A percentile compares a stretch with the other conserved stretches of the same genome.
phyloP scores from a whole-genome alignment of 2,329 filamentous ascomycete genomes.

The Raffaelea arxii region DNA sequence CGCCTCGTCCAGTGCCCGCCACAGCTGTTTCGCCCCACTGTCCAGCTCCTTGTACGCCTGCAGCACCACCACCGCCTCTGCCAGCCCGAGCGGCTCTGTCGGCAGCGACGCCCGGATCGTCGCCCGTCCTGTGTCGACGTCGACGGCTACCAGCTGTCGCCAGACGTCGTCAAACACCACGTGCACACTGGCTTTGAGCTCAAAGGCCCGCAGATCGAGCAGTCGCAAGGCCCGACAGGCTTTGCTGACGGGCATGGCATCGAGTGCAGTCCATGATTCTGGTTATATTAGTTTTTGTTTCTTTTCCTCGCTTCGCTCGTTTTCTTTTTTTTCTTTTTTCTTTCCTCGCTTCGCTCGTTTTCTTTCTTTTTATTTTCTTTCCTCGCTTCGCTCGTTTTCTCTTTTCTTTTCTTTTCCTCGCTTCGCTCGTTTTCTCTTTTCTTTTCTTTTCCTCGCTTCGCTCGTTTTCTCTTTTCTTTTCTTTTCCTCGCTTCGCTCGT shows the following conservation, averaged over 20 bases:
- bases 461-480: no score
- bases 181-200: slow-evolving; percentile 56
- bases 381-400: no score
- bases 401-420: no score
- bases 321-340: no score
- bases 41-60: slow-evolving; percentile 53
- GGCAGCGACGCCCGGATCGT: slow-evolving; percentile 40
- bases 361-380: no score
- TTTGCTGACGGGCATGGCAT: slow-evolving; percentile 49
- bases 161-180: slow-evolving; percentile 62
- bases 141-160: slow-evolving; percentile 55
- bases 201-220: slow-evolving; percentile 53
- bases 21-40: slow-evolving; percentile 48
- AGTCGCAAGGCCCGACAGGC: slow-evolving; percentile 55
- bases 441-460: no score
- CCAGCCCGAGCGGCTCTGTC: slow-evolving; percentile 41
- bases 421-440: no score
- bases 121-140: slow-evolving; percentile 44
- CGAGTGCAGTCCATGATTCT: slow-evolving; percentile 50
- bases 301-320: no score
- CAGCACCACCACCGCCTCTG: slow-evolving; percentile 45
- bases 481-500: no score
- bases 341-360: no score
- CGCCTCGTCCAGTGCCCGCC: slow-evolving; percentile 51
- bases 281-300: no score